Evolutionary conservation across 2,329 filamentous ascomycete genomes (phyloP).

Genomic region (Trichoderma simmonsii): DNA sequence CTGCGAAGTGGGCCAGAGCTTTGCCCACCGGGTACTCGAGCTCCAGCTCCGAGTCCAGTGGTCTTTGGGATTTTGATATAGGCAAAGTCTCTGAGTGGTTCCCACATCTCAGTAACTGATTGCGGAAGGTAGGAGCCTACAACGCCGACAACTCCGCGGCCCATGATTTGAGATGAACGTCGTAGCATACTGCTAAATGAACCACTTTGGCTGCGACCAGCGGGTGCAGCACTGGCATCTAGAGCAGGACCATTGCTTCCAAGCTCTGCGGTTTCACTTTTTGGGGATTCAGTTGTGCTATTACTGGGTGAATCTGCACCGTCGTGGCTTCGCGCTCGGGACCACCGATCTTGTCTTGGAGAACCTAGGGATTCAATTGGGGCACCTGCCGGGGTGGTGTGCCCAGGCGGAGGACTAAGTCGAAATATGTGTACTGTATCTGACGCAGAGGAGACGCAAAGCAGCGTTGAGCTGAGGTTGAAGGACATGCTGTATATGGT

Average conservation of each 20-base stretch:
- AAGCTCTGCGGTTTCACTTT: slow-evolving; percentile 46
- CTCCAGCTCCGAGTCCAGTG: slow-evolving; percentile 21
- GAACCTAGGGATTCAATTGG: slow-evolving; percentile 41
- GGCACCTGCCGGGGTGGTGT: slow-evolving; percentile 34
- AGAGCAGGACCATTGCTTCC: slow-evolving; percentile 25
- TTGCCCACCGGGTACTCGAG: slow-evolving; percentile 31
- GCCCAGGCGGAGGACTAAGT: slow-evolving; percentile 52
- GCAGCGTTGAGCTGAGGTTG: slow-evolving; percentile 86
- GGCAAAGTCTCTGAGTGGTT: slow-evolving; percentile 89
- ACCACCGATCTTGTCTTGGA: slow-evolving; percentile 50
- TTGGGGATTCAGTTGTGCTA: slow-evolving; percentile 53
- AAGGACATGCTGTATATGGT: slow-evolving; percentile 99
- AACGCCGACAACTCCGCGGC: slow-evolving; percentile 81
- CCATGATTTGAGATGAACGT: slow-evolving; percentile 92
- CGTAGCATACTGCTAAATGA: slow-evolving; percentile 87
- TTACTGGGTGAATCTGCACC: slow-evolving; percentile 36
- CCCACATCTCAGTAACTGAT: slow-evolving; percentile 97
- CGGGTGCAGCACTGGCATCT: slow-evolving; percentile 26
- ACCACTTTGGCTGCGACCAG: slow-evolving; percentile 58
- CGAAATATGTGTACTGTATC: slow-evolving; percentile 98
- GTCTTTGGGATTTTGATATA: slow-evolving; percentile 87
- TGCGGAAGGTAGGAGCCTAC: slow-evolving; percentile 90
- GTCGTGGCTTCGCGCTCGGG: slow-evolving; percentile 52
- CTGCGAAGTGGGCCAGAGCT: slow-evolving; percentile 63
- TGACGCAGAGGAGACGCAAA: slow-evolving; percentile 93